Evolutionary conservation across 768 basidiomycete genomes (phyloP).

Genomic region (Mycena vitilis): DNA sequence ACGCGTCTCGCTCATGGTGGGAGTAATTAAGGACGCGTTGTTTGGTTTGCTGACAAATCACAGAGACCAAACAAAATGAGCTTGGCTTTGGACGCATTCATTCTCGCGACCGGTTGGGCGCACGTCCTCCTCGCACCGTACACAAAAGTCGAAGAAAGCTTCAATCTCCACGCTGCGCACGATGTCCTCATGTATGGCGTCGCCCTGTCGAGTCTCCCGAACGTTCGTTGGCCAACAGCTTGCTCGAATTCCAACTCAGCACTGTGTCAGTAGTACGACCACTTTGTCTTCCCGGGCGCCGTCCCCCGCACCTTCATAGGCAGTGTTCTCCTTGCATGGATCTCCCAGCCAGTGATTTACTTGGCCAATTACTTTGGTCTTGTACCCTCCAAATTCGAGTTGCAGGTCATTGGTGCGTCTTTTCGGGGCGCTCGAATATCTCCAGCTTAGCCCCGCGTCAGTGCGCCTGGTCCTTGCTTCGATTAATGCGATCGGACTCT

Average conservation of each 20-base stretch:
- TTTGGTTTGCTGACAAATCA: neutral
- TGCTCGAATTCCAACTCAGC: conserved; percentile 13
- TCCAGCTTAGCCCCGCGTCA: conserved; percentile 43
- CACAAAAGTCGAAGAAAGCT: conserved; percentile 98
- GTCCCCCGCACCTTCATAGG: conserved; percentile 91
- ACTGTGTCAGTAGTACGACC: conserved; percentile 78
- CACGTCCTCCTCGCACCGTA: conserved; percentile 88
- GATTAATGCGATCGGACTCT: conserved; percentile 71
- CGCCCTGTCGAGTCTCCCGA: conserved; percentile 50
- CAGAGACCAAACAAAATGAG: conserved; percentile 42
- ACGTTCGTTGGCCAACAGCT: conserved; percentile 54
- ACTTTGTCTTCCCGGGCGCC: conserved; percentile 87
- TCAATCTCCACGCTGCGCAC: conserved; percentile 92
- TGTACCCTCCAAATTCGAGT: conserved; percentile 66
- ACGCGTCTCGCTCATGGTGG: conserved; percentile 61
- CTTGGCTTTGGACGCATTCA: conserved; percentile 58
- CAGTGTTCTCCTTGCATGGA: conserved; percentile 73
- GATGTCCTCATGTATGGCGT: conserved; percentile 88
- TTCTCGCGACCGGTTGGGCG: conserved; percentile 63
- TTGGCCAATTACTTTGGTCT: conserved; percentile 56
- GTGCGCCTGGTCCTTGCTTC: conserved; percentile 81
- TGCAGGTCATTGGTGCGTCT: conserved; percentile 77
- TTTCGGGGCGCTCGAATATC: neutral
- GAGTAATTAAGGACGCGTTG: conserved; percentile 35
- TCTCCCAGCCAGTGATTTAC: conserved; percentile 61